Percentiles rank a stretch among this genome's conserved stretches.
phyloP scores from a whole-genome alignment of 2,329 filamentous ascomycete genomes.

The Pseudogymnoascus sp. region DNA sequence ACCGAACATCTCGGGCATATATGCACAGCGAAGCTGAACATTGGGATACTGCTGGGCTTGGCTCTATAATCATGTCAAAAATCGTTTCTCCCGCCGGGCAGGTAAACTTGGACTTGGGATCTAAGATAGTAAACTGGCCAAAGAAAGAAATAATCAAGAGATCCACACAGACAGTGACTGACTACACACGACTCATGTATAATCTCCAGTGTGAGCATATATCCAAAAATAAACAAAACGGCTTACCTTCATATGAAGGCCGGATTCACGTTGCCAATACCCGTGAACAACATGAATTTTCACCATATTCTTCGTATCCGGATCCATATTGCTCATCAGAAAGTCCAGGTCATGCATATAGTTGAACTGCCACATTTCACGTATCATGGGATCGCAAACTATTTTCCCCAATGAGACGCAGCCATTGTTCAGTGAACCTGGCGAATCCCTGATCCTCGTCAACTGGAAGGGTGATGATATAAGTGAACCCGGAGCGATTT shows the following conservation, averaged over 20 bases:
- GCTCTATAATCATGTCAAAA: conserved; percentile 37
- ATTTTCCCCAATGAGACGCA: conserved; percentile 48
- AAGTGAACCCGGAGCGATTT: conserved; percentile 2
- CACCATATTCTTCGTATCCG: conserved; percentile 43
- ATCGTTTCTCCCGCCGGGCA: neutral
- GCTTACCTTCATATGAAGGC: conserved; percentile 32
- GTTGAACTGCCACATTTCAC: conserved; percentile 49
- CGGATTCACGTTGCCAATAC: conserved; percentile 59
- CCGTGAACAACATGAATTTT: conserved; percentile 54
- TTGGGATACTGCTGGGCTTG: conserved; percentile 55
- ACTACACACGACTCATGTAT: neutral
- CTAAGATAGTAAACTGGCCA: neutral
- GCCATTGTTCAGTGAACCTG: conserved; percentile 45
- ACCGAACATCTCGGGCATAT: conserved; percentile 76
- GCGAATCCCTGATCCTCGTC: conserved; percentile 47
- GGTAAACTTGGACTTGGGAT: neutral
- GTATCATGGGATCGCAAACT: conserved; percentile 50
- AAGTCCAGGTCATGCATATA: conserved; percentile 50
- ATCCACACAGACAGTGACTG: neutral
- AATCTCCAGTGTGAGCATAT: neutral
- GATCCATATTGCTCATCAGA: conserved; percentile 47
- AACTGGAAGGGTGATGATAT: conserved; percentile 49
- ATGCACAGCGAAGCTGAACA: conserved; percentile 62
- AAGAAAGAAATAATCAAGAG: neutral
- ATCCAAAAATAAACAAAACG: neutral